These are phyloP conservation scores for Kuraishia ogatae DNA, from an alignment of 805 yeast genomes.

Conservation along the genomic window DNA sequence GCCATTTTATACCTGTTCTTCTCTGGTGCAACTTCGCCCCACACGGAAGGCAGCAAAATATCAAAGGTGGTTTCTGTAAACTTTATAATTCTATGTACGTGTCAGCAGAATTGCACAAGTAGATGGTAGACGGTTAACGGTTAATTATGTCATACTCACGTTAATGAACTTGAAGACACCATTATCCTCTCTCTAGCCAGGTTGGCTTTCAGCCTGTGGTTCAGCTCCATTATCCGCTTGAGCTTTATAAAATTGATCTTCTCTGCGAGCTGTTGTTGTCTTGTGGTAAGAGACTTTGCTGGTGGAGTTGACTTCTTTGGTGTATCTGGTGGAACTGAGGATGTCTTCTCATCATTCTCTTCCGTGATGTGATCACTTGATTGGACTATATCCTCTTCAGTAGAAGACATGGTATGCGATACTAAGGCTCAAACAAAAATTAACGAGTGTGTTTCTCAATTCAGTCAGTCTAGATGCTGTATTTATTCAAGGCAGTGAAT, in stretches of 20 bases:
- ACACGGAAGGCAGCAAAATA: neutral
- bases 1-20: neutral
- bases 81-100: neutral
- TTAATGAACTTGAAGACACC: conserved; percentile 29
- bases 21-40: conserved; percentile 2
- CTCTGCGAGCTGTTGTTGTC: neutral
- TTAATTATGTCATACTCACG: neutral
- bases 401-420: too few species aligned
- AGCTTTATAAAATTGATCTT: conserved; percentile 42
- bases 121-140: neutral
- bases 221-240: conserved; percentile 43
- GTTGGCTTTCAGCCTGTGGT: conserved; percentile 34
- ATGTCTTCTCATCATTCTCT: neutral
- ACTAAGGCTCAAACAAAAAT: too few species aligned
- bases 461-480: too few species aligned
- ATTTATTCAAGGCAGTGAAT: too few species aligned
- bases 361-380: too few species aligned
- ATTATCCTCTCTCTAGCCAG: conserved; percentile 42
- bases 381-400: too few species aligned
- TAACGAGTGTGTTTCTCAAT: too few species aligned
- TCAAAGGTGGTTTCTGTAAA: conserved; percentile 1
- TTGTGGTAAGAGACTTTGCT: neutral
- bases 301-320: neutral
- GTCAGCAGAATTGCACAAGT: neutral
- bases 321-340: neutral